phyloP scores from a whole-genome alignment of 768 basidiomycete species.

The Naganishia onofrii region DNA sequence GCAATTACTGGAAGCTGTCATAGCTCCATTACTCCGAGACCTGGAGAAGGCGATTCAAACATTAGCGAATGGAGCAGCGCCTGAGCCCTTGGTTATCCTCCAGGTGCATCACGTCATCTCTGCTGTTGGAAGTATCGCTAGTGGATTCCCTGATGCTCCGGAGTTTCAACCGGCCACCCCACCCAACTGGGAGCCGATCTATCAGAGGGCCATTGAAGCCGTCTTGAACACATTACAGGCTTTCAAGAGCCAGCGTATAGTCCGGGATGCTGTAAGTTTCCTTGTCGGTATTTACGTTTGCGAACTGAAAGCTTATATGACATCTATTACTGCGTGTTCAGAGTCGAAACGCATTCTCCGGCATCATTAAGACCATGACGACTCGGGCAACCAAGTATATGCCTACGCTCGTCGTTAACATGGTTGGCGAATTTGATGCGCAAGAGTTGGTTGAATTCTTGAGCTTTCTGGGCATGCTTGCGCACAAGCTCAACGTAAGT shows the following conservation, averaged over 20 bases:
- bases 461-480: constrained; percentile 85
- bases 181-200: constrained; percentile 70
- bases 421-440: constrained; percentile 88
- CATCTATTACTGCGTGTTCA: constrained; percentile 47
- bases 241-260: constrained; percentile 79
- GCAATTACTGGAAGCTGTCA: constrained; percentile 64
- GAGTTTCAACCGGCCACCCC: constrained; percentile 59
- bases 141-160: constrained; percentile 78
- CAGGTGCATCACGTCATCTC: constrained; percentile 88
- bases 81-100: constrained; percentile 74
- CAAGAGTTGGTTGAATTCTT: constrained; percentile 92
- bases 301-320: background rate
- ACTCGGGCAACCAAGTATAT: constrained; percentile 81
- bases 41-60: constrained; percentile 57
- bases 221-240: constrained; percentile 81
- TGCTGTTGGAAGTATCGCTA: constrained; percentile 89
- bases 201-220: constrained; percentile 78
- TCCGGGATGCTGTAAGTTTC: constrained; percentile 81
- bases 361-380: constrained; percentile 85
- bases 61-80: constrained; percentile 57
- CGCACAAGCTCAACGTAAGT: constrained; percentile 82
- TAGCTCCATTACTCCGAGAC: constrained; percentile 76
- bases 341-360: constrained; percentile 90
- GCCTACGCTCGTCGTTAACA: constrained; percentile 79
- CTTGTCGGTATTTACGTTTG: background rate